Percentiles rank a stretch among this genome's conserved stretches.
Conservation (phyloP, 306 rosid genomes). For the Coriaria nepalensis region DNA sequence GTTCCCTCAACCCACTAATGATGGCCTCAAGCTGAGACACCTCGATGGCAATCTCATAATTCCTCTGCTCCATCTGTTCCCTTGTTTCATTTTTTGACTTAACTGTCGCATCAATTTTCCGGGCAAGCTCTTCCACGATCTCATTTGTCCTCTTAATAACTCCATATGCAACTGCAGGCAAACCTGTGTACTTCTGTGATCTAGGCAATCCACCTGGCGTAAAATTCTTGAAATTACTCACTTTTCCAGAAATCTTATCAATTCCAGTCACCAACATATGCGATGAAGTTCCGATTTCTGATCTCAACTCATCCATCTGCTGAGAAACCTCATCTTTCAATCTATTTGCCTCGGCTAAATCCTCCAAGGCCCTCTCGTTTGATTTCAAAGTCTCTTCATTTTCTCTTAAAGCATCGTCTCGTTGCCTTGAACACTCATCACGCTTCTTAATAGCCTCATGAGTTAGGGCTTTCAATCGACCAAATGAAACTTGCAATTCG, state of each 20-base stretch:
- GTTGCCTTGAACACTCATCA: constrained; percentile 55
- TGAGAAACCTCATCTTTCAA: constrained; percentile 33
- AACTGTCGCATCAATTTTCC: constrained; percentile 49
- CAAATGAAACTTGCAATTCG: constrained; percentile 55
- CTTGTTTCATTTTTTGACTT: constrained; percentile 76
- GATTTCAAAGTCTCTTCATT: constrained; percentile 42
- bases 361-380: constrained; percentile 31
- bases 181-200: constrained; percentile 68
- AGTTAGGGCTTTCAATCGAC: constrained; percentile 55
- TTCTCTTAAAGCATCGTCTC: constrained; percentile 73
- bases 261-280: constrained; percentile 87
- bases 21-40: constrained; percentile 92
- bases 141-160: constrained; percentile 86
- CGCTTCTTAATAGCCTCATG: constrained; percentile 87
- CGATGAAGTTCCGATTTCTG: constrained; percentile 76
- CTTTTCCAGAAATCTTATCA: constrained; percentile 79
- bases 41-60: constrained; percentile 91
- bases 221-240: constrained; percentile 47
- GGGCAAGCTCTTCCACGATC: constrained; percentile 77
- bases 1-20: constrained; percentile 68
- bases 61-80: constrained; percentile 89
- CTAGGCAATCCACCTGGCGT: constrained; percentile 45
- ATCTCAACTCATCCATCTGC: constrained; percentile 45
- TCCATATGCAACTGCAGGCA: constrained; percentile 67
- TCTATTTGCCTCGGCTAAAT: constrained; percentile 32